A percentile compares a stretch with the other conserved stretches of the same genome.
phyloP scores from a whole-genome alignment of 352 stramenopile genomes.

The Globisporangium recalcitrans region DNA sequence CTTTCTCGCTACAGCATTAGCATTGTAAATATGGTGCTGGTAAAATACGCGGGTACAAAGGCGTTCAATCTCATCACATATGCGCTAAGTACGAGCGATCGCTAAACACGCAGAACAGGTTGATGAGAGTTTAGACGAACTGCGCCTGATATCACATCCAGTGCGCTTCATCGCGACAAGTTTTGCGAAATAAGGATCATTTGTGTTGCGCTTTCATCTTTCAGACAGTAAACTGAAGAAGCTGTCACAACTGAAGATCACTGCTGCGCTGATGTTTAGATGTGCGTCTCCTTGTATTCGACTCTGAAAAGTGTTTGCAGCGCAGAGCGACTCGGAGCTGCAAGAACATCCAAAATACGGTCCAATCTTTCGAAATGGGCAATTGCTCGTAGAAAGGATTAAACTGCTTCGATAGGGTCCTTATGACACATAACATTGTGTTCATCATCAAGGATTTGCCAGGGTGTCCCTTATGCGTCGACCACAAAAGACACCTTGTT shows the following conservation, averaged over 20 bases:
- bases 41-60: background rate
- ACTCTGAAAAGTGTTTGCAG: too few relatives aligned
- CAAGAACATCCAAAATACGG: too few relatives aligned
- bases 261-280: too few relatives aligned
- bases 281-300: too few relatives aligned
- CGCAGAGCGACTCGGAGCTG: too few relatives aligned
- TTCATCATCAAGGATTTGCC: slow-evolving; percentile 2
- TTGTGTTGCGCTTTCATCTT: background rate
- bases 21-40: background rate
- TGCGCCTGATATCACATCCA: slow-evolving; percentile 4
- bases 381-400: background rate
- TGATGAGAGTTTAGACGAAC: background rate
- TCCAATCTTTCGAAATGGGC: too few relatives aligned
- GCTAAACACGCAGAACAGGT: background rate
- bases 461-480: slow-evolving; percentile 1
- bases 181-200: background rate
- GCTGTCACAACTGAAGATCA: too few relatives aligned
- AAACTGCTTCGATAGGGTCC: background rate
- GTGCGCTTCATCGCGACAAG: background rate
- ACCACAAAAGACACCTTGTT: background rate
- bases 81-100: background rate
- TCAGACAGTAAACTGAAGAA: too few relatives aligned
- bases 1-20: too few relatives aligned
- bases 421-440: background rate
- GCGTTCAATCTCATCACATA: too few relatives aligned